phyloP scores from a whole-genome alignment of 208 protist genomes.

The Acanthamoeba polyphaga region DNA sequence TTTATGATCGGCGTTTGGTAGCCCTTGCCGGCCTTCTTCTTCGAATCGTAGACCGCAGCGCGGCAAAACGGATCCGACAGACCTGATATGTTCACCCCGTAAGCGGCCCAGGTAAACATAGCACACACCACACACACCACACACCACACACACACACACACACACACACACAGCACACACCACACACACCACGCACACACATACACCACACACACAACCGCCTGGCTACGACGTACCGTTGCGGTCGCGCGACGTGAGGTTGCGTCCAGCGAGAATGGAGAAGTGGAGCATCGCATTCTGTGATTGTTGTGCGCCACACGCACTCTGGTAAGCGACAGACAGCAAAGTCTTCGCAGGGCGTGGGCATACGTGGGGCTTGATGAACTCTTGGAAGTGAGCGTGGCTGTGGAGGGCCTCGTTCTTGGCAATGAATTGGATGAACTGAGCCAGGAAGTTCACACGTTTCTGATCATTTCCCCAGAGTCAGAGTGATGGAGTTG shows the following conservation, averaged over 20 bases:
- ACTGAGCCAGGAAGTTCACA: not conserved
- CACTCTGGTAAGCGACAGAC: not conserved
- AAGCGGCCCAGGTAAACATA: no score
- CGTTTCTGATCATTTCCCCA: not conserved
- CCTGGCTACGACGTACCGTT: not conserved
- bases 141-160: no score
- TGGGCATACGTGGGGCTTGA: not conserved
- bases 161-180: no score
- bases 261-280: not conserved
- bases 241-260: not conserved
- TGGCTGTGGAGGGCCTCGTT: not conserved
- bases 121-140: no score
- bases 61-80: not conserved
- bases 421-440: not conserved
- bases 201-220: no score
- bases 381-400: not conserved
- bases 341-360: not conserved
- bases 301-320: not conserved
- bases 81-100: not conserved
- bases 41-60: not conserved
- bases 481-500: no score
- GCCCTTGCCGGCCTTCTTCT: constrained; percentile 9
- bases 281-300: constrained; percentile 8
- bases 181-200: no score
- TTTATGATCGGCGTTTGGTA: not conserved